Base-by-base conservation (phyloP, 805 yeast genomes). In the Diddensiella santjacobensis region DNA sequence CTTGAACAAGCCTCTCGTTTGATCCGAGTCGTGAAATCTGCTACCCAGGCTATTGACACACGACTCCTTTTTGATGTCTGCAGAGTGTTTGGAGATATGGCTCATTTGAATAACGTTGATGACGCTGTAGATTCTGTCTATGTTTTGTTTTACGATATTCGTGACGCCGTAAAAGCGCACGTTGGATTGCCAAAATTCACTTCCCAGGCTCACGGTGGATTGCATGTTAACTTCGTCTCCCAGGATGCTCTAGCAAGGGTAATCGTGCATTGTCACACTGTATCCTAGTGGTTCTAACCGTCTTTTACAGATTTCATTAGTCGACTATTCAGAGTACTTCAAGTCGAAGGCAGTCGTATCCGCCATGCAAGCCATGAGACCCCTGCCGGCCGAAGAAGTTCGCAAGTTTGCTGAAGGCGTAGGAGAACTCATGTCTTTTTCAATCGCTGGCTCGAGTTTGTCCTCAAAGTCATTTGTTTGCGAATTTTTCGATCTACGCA, bases 401-500 rank as follows among this genome's bases (percentile, higher is more conserved):
- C 31, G 29, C 40, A n/a, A 22, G 13, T 33, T 40, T 40, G 35
- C 46, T 30, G 29, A 15, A 8, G 38, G 18, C 8, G 38, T 8
- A 13, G 38, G 38, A 8, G 38, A 35, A 6, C 17, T 35, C 20
- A 8, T 26, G 31, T 26, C 31, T 26, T 8, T 26, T 26, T 8
- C 8, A 13, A 26, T 26, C 8, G 13, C 13, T 26, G 31, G 13
- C 11, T 26, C 31, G 31, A 13, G 31, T 26, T 8, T 26, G 8
- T 26, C 31, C 11, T 26, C 31, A 8, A 24, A 23, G 11, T 37
- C 38, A 8, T 64, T 61, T 41, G 44, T 56, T 35, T 66, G 71
- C 41, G 63, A 61, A 17, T 70, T 58, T 50, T 68, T 52, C 46
- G 72, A 70, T 47, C 52, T 69, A 19, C 58, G 72, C 36, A 58